Conservation (phyloP, 1,139 yeast genomes). For the Scheffersomyces quercinus region DNA sequence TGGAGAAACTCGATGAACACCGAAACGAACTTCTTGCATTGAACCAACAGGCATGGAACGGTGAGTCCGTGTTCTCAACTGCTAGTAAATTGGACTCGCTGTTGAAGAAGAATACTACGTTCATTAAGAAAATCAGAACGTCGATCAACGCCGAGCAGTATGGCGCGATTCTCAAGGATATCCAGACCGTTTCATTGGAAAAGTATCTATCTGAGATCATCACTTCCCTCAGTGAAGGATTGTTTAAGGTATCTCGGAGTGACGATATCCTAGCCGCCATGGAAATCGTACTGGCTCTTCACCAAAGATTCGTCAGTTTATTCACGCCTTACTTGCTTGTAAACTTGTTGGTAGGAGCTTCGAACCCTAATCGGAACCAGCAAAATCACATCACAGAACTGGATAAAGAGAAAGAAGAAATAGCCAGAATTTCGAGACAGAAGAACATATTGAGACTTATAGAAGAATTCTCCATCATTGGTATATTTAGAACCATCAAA, state of each 20-base stretch:
- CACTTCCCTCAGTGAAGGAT: slow-evolving; percentile 63
- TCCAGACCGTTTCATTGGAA: slow-evolving; percentile 62
- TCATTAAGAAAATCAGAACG: slow-evolving; percentile 67
- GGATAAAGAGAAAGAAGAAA: slow-evolving; percentile 45
- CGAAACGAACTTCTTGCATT: slow-evolving; percentile 38
- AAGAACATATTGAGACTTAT: slow-evolving; percentile 54
- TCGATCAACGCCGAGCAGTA: slow-evolving; percentile 52
- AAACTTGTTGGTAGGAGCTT: slow-evolving; percentile 46
- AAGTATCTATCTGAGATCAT: slow-evolving; percentile 77
- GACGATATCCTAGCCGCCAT: slow-evolving; percentile 66
- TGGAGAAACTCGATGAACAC: slow-evolving; percentile 13
- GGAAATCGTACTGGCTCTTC: slow-evolving; percentile 71
- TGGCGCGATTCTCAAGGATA: slow-evolving; percentile 55
- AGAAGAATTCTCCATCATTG: slow-evolving; percentile 65
- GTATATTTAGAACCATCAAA: slow-evolving; percentile 48
- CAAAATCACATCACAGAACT: slow-evolving; percentile 3
- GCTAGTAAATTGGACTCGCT: slow-evolving; percentile 64
- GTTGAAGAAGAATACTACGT: slow-evolving; percentile 80
- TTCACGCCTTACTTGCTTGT: slow-evolving; percentile 58
- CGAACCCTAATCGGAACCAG: slow-evolving; percentile 28
- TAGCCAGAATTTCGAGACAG: slow-evolving; percentile 43
- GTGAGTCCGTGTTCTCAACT: slow-evolving; percentile 29
- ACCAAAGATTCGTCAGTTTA: slow-evolving; percentile 63
- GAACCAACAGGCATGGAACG: slow-evolving; percentile 58
- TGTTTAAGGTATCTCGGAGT: slow-evolving; percentile 51